Conservation (phyloP, 305 asterid species). For the Fraxinus sp. region DNA sequence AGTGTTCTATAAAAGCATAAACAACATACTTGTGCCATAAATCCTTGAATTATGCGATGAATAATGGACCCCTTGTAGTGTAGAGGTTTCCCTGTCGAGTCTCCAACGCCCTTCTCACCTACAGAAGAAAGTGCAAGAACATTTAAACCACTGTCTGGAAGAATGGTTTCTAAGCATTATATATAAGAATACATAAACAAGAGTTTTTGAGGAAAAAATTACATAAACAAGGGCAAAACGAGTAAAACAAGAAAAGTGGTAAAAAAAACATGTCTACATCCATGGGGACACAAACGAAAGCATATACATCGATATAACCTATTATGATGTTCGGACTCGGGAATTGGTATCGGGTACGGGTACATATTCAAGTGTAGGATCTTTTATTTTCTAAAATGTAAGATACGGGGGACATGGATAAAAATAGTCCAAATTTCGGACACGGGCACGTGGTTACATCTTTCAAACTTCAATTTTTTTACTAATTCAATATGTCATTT, state of each 20-base stretch:
- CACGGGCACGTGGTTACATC: neutral
- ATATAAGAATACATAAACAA: slow-evolving; percentile 9
- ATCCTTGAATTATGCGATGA: slow-evolving; percentile 92
- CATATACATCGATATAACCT: neutral
- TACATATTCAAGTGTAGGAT: neutral
- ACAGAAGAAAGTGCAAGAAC: slow-evolving; percentile 29
- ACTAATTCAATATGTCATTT: neutral
- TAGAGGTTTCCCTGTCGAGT: slow-evolving; percentile 75
- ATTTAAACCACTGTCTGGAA: slow-evolving; percentile 17
- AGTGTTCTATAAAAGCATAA: slow-evolving; percentile 2
- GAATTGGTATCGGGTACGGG: neutral
- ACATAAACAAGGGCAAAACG: neutral
- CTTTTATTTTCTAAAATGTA: no score
- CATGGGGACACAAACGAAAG: neutral
- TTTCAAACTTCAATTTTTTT: neutral
- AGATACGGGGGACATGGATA: no score
- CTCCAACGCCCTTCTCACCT: slow-evolving; percentile 94
- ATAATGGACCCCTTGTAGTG: slow-evolving; percentile 86
- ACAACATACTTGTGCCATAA: slow-evolving; percentile 90
- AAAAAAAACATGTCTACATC: neutral
- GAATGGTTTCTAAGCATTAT: neutral
- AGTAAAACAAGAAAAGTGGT: neutral
- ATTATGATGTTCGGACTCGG: neutral
- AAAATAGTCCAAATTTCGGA: no score
- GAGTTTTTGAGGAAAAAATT: neutral